Evolutionary conservation across 2,329 filamentous ascomycete species (phyloP), one percentile per base, ranked within the genome.

Genomic region (Thelonectria olida): DNA sequence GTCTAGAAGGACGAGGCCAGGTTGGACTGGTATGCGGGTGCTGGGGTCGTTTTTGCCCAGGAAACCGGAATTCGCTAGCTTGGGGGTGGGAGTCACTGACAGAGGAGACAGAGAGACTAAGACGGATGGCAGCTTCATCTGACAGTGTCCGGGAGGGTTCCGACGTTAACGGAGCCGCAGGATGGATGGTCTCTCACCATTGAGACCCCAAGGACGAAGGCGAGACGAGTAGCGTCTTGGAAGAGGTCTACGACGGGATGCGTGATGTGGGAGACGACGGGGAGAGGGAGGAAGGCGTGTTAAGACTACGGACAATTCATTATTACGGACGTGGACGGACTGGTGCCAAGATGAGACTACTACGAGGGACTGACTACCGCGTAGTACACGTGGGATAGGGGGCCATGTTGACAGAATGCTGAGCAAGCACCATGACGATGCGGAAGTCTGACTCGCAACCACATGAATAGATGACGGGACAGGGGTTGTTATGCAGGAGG

Each of bases 391-490:
- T 31, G 28, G 28, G 5, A 10, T 31, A n/a, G n/a, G n/a, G n/a
- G n/a, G n/a, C n/a, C n/a, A n/a, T n/a, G n/a, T n/a, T n/a, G n/a
- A n/a, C n/a, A n/a, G n/a, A n/a, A n/a, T n/a, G n/a, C n/a, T n/a
- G n/a, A n/a, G n/a, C n/a, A n/a, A n/a, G n/a, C 44, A 45, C 27
- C 38, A 19, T 36, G 27, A 23, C n/a, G 38, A 50, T 34, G 54
- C 38, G 34, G 15, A 27, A 19, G 15, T 53, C 55, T 58, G 55
- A 53, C 55, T 58, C 55, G 55, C 48, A 22, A 58, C 9, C 9
- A 3, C 41, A 52, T 58, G 39, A 45, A 44, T 25, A 17, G 39
- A 41, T 39, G 55, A 58, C 12, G 23, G 36, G 48, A 53, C 48
- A 52, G 49, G 48, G 55, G 55, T 31, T 31, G 22, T 3, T 15